Evolutionary conservation across 2,329 filamentous ascomycete genomes (phyloP).

Genomic region (Penicillium sp.): DNA sequence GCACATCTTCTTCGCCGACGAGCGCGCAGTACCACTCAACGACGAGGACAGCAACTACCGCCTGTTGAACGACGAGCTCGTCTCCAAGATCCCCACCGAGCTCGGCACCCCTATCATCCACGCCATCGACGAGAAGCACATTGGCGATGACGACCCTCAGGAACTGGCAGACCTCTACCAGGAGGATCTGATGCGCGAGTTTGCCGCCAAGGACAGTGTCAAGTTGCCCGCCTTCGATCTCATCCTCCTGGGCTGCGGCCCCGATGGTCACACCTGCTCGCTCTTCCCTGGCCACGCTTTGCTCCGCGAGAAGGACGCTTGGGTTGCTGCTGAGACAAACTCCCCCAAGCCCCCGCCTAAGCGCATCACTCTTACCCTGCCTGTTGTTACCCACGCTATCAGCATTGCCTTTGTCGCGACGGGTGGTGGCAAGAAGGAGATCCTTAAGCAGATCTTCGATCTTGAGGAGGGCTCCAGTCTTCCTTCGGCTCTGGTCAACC

Average conservation of each 20-base stretch:
- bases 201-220: constrained; percentile 89
- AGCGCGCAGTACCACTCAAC: constrained; percentile 88
- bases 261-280: constrained; percentile 95
- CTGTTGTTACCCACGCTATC: constrained; percentile 81
- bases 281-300: constrained; percentile 88
- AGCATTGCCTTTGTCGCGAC: constrained; percentile 91
- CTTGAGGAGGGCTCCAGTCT: constrained; percentile 67
- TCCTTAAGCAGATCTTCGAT: constrained; percentile 91
- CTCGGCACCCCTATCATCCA: constrained; percentile 69
- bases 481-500: constrained; percentile 85
- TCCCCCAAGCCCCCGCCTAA: constrained; percentile 90
- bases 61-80: constrained; percentile 78
- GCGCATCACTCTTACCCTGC: constrained; percentile 88
- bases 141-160: constrained; percentile 77
- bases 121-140: constrained; percentile 67
- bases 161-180: constrained; percentile 94
- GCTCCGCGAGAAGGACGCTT: constrained; percentile 80
- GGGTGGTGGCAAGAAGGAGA: constrained; percentile 81
- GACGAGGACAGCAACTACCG: constrained; percentile 93
- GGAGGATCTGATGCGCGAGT: constrained; percentile 76
- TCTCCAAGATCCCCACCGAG: constrained; percentile 77
- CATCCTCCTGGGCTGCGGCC: constrained; percentile 86
- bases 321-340: constrained; percentile 89
- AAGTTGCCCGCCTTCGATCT: constrained; percentile 94
- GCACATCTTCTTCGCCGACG: constrained; percentile 98